Base-by-base conservation (phyloP, 352 stramenopile genomes). In the Phytophthora chlamydospora region DNA sequence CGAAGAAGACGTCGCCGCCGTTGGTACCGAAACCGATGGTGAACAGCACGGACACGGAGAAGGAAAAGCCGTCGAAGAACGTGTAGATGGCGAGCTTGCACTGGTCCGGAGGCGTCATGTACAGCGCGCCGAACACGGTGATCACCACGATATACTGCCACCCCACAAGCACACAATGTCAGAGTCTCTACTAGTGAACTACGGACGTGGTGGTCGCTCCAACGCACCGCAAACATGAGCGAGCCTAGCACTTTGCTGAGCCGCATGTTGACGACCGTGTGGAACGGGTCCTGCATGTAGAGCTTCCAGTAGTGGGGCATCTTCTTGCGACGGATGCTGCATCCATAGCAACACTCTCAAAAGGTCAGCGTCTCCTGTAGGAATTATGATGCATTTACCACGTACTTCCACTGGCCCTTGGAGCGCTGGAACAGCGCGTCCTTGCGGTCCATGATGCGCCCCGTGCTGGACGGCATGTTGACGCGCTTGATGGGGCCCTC, bases 1-100 rank as follows among this genome's bases (percentile, higher is more conserved):
- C 85, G 73, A 99, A 98, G 73, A 91, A 95, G 3, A 95, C 75
- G 48, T 93, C 83, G 31, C 80, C 84, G 27, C 79, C 80, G 47
- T 90, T 90, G 14, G 81, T 85, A 48, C 83, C 83, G 56, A 95
- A 93, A 39, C 83, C 86, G 50, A 93, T 93, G 0, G 80, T 91
- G 58, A 91, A 91, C 12, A 92, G 68, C 33, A 88, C 82, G 7
- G 84, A 92, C 17, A 90, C 81, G 44, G 84, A 91, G 58, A 95
- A 93, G 27, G 81, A 88, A 53, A 91, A 95, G 16, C 76, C 80
- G 58, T 95, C 84, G 27, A 86, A 80, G 58, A 90, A 88, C 24
- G 71, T 76, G 40, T 63, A 33, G 43, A 96, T 88, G 31, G 71
- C 73, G 32, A 90, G 55, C 40, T 95, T 88, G 71, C 88, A 96